Evolutionary conservation across 495 filamentous ascomycete genomes (phyloP), one percentile per base, ranked within the genome.

Genomic region (Thozetella sp.): DNA sequence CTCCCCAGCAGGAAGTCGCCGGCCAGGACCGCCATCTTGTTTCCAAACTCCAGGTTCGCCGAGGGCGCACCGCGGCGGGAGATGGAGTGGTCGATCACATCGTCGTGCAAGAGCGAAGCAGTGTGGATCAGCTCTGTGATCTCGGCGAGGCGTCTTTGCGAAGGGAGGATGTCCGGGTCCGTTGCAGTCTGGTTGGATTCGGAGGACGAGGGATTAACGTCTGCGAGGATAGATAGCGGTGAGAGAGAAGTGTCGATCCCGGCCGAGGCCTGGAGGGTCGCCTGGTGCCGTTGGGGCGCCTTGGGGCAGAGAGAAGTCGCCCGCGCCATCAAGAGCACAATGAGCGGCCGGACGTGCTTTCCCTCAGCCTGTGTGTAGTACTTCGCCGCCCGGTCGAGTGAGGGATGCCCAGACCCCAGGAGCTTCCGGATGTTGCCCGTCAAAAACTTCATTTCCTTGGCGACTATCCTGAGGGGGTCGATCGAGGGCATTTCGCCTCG

Each of bases 351-450:
- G 63, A 98, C 89, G 72, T 97, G 96, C 74, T 99, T 99, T 54
- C 95, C 95, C 74, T 97, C 93, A 54, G 90, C 90, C 64, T 91
- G 88, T n/a, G 95, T 97, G 70, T 99, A 99, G 80, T 99, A 98
- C 72, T 98, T 99, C 25, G 96, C 92, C 17, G 96, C 93, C 53
- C 89, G 94, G 68, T 99, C 96, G 43, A 99, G 81, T 20, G 92
- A 90, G 3, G 94, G 96, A 72, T 97, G 93, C 1, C 93, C 93
- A 0, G 93, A 96, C 3, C 93, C 93, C 22, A 97, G 78, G 25
- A 97, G 80, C 68, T 93, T 88, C 52, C 90, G 81, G 68, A 97
- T 95, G 68, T 96, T 96, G 54, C 90, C 91, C 19, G 86, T 96
- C 70, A 97, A 75, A 66, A 93, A 95, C 74, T 96, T 96, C 85